These are phyloP conservation scores for Stachybotrys chlorohalonatus DNA, from an alignment of 2,329 filamentous ascomycete genomes.

Conservation along the genomic window DNA sequence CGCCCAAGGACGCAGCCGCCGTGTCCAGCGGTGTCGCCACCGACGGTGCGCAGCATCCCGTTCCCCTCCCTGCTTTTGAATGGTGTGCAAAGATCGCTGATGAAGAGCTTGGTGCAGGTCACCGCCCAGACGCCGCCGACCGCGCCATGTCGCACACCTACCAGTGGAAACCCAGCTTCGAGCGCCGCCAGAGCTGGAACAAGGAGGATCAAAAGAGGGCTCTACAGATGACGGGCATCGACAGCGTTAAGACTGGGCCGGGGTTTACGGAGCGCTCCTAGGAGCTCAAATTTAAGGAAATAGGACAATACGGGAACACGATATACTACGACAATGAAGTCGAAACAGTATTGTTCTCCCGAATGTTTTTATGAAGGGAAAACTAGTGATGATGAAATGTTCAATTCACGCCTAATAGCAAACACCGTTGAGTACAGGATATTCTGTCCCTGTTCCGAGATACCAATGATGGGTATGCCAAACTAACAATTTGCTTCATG, in stretches of 20 bases:
- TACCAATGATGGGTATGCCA: not conserved
- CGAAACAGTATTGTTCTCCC: not conserved
- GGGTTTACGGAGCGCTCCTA: slow-evolving; percentile 32
- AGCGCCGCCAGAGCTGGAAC: slow-evolving; percentile 42
- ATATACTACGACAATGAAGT: not conserved
- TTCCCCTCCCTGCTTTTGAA: not conserved
- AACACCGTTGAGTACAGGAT: not conserved
- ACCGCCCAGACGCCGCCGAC: slow-evolving; percentile 16
- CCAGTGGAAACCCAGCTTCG: slow-evolving; percentile 36
- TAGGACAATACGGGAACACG: not conserved
- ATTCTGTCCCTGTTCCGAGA: not conserved
- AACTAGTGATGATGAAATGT: not conserved
- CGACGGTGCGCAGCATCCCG: not conserved
- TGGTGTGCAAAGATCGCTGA: not conserved
- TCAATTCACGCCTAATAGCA: not conserved
- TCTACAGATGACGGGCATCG: slow-evolving; percentile 36
- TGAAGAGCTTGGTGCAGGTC: not conserved
- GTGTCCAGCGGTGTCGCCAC: slow-evolving; percentile 1
- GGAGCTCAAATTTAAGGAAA: not conserved
- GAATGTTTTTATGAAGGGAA: not conserved
- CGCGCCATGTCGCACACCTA: slow-evolving; percentile 23
- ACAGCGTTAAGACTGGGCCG: slow-evolving; percentile 22
- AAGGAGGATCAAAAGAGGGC: slow-evolving; percentile 44
- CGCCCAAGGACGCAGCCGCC: slow-evolving; percentile 3
- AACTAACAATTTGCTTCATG: not conserved